Evolutionary conservation across 148 eudicot species (phyloP), one percentile per base, ranked within the genome.

Genomic region (Vaccinium vitisidaea): DNA sequence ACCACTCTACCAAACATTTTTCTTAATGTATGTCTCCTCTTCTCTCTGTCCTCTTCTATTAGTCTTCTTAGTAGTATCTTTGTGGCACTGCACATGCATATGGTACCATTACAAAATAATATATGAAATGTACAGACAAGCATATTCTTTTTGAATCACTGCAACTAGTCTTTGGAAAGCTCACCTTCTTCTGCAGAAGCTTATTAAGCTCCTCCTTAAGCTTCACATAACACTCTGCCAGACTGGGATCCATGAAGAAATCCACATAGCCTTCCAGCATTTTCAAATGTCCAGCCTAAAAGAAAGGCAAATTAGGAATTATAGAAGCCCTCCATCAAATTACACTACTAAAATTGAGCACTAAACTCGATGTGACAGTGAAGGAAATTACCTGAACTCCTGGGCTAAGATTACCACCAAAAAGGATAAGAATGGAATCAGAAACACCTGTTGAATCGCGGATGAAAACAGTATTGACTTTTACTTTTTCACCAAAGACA

Each of bases 401-500:
- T 79, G 59, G 86, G 88, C 88, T 89, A 61, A 97, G 93, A 83
- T 89, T 90, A 83, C 99, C 98, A 85, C 99, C 99, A 80, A 97
- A 97, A 65, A 97, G 98, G 84, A 97, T 93, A 86, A 97, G 86
- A 84, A 92, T 88, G 50, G 99, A 97, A 91, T 97, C 99, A 82
- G 99, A 93, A 81, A 97, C 93, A 67, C 94, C 98, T 79, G 98
- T 97, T 12, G 99, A 97, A 87, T 97, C 99, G 15, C 99, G 99
- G 87, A 97, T 90, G 87, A 93, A 95, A 53, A 97, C 98, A 18
- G 94, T 93, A 82, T 97, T 97, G 83, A 97, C 99, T 87, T 97
- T 97, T 69, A 97, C 98, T 90, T 97, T 97, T 83, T 97, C 99
- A 77, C 96, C 98, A 86, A 97, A 97, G 36, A 97, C 98, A 82